A percentile compares a stretch with the other conserved stretches of the same genome.
Evolutionary conservation across 495 filamentous ascomycete genomes (phyloP).

Genomic region (Antarctomyces pellizariae): DNA sequence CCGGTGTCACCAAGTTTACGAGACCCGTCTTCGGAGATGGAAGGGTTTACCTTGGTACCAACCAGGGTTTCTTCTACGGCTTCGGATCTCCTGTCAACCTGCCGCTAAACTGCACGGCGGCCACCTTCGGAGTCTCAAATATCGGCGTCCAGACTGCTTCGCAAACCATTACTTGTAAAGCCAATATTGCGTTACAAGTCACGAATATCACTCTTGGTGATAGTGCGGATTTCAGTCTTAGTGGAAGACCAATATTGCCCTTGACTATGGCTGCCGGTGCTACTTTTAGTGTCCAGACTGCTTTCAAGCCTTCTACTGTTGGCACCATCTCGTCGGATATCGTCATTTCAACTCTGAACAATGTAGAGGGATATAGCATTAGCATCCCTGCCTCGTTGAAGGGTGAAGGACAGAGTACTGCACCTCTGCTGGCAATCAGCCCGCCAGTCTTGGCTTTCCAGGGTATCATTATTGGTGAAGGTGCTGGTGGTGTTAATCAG

Average conservation of each 20-base stretch:
- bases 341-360: constrained; percentile 17
- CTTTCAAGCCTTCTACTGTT: constrained; percentile 14
- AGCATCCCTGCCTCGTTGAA: constrained; percentile 15
- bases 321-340: constrained; percentile 21
- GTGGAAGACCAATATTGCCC: constrained; percentile 15
- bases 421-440: constrained; percentile 14
- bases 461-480: constrained; percentile 15
- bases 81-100: constrained; percentile 19
- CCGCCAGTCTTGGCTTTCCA: constrained; percentile 19
- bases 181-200: constrained; percentile 13
- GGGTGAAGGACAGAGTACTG: constrained; percentile 13
- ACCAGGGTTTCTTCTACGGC: constrained; percentile 14
- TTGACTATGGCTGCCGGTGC: constrained; percentile 13
- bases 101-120: constrained; percentile 17
- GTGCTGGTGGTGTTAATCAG: constrained; percentile 10
- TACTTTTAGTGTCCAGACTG: constrained; percentile 18
- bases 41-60: constrained; percentile 13
- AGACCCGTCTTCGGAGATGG: constrained; percentile 19
- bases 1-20: constrained; percentile 17
- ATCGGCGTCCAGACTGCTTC: constrained; percentile 9
- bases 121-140: constrained; percentile 14
- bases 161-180: constrained; percentile 12
- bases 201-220: constrained; percentile 14
- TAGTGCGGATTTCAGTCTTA: constrained; percentile 15
- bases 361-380: constrained; percentile 14